Evolutionary conservation across 1,284 basidiomycete species (phyloP).

Genomic region (Neolentinus lepideus): DNA sequence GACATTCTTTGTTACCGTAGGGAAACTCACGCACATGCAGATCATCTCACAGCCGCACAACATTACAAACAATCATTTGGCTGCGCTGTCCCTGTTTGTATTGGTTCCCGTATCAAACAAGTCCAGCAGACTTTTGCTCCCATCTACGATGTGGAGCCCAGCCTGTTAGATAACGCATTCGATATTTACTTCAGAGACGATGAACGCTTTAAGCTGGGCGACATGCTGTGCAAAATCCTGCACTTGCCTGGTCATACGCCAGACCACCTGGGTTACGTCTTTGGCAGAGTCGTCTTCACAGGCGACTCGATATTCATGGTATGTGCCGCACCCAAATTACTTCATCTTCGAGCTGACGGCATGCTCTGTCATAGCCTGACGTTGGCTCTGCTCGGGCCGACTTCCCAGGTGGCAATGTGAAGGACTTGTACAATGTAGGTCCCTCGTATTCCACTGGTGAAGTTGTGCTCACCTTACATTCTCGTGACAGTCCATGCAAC

Average conservation of each 20-base stretch:
- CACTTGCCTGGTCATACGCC: constrained; percentile 32
- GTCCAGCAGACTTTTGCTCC: constrained; percentile 30
- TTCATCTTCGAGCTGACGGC: background rate
- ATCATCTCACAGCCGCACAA: constrained; percentile 33
- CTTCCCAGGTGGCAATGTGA: constrained; percentile 32
- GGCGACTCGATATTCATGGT: constrained; percentile 37
- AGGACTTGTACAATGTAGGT: constrained; percentile 25
- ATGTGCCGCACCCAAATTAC: background rate
- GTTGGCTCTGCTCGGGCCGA: constrained; percentile 33
- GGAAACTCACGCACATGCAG: constrained; percentile 35
- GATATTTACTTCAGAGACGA: constrained; percentile 30
- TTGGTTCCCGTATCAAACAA: constrained; percentile 28
- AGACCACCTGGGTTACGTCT: constrained; percentile 30
- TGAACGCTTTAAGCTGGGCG: constrained; percentile 26
- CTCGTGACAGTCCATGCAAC: constrained; percentile 27
- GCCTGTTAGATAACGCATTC: constrained; percentile 22
- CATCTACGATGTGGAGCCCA: constrained; percentile 23
- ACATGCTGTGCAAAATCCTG: constrained; percentile 23
- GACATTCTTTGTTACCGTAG: constrained; percentile 11
- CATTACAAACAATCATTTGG: constrained; percentile 26
- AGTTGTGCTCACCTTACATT: constrained; percentile 5
- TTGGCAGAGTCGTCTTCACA: constrained; percentile 31
- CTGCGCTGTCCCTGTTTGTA: constrained; percentile 25
- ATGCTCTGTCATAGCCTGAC: constrained; percentile 22
- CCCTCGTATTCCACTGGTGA: constrained; percentile 4